Conservation (phyloP, 2,329 filamentous ascomycete species). For the Hypoxylon sp. region DNA sequence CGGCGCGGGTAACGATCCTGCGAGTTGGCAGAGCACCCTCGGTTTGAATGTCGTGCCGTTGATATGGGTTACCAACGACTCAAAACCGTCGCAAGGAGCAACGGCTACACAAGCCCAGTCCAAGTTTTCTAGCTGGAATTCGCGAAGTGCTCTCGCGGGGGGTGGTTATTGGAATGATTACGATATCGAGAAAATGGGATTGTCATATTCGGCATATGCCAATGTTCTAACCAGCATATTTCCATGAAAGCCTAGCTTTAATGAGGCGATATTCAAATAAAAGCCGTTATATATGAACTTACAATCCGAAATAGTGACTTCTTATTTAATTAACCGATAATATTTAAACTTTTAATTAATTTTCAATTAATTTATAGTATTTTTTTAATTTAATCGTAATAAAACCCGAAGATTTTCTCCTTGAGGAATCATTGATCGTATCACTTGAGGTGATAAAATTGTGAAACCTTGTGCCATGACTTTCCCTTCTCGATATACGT, state of each 20-base stretch:
- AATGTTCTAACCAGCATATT: slow-evolving; percentile 43
- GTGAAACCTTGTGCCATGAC: too few species aligned
- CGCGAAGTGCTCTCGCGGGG: slow-evolving; percentile 49
- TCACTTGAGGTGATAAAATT: too few species aligned
- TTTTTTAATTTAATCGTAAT: too few species aligned
- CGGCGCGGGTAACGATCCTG: slow-evolving; percentile 56
- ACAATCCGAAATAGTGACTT: too few species aligned
- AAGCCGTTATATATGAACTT: too few species aligned
- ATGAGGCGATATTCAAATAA: too few species aligned
- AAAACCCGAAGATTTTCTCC: too few species aligned
- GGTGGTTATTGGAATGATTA: slow-evolving; percentile 62
- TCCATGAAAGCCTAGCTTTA: slow-evolving; percentile 25
- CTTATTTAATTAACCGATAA: too few species aligned
- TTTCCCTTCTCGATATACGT: too few species aligned
- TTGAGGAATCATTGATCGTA: too few species aligned
- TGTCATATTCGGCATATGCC: slow-evolving; percentile 51
- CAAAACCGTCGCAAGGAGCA: slow-evolving; percentile 56
- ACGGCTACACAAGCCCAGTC: slow-evolving; percentile 53
- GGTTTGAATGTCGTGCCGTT: slow-evolving; percentile 58
- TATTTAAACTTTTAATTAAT: too few species aligned
- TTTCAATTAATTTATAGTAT: too few species aligned
- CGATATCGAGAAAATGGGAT: slow-evolving; percentile 59
- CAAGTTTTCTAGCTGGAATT: slow-evolving; percentile 53
- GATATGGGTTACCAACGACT: slow-evolving; percentile 60
- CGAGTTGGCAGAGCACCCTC: slow-evolving; percentile 53